These are phyloP conservation scores for Fusarium tuaranense DNA, from an alignment of 2,329 filamentous ascomycete species.

Conservation along the genomic window DNA sequence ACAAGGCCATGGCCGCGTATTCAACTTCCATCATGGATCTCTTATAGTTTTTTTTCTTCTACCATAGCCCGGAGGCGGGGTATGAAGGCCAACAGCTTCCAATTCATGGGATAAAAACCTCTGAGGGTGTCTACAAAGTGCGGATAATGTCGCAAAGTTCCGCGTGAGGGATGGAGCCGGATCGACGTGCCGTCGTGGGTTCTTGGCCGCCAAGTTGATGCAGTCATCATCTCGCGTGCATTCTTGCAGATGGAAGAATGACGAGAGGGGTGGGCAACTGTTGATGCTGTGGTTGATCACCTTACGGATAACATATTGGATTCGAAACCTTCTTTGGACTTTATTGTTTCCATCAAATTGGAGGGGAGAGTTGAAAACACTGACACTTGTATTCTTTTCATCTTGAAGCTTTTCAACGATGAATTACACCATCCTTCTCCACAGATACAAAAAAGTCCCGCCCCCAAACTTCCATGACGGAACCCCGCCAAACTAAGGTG, in stretches of 20 bases:
- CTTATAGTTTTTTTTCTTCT: neutral
- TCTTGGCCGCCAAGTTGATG: neutral
- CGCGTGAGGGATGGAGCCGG: neutral
- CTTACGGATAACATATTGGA: neutral
- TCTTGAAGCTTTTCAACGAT: neutral
- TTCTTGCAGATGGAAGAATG: neutral
- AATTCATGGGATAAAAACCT: neutral
- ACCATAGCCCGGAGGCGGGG: neutral
- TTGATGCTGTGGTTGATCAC: neutral
- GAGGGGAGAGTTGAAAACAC: neutral
- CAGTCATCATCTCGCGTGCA: neutral
- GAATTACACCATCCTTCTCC: constrained; percentile 13
- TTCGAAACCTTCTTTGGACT: neutral
- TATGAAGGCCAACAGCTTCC: neutral
- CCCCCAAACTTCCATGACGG: constrained; percentile 18
- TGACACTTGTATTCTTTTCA: neutral
- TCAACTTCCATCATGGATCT: neutral
- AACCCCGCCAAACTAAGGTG: constrained; percentile 31
- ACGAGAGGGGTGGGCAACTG: neutral
- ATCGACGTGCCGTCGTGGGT: constrained; percentile 7
- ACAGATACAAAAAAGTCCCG: constrained; percentile 11
- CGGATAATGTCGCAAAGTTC: constrained; percentile 1
- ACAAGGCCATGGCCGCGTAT: neutral
- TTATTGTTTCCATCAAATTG: too few species aligned
- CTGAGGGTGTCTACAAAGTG: neutral